These are phyloP conservation scores for Yamadazyma kanchanaburiensis DNA, from an alignment of 1,139 yeast genomes.

Conservation along the genomic window DNA sequence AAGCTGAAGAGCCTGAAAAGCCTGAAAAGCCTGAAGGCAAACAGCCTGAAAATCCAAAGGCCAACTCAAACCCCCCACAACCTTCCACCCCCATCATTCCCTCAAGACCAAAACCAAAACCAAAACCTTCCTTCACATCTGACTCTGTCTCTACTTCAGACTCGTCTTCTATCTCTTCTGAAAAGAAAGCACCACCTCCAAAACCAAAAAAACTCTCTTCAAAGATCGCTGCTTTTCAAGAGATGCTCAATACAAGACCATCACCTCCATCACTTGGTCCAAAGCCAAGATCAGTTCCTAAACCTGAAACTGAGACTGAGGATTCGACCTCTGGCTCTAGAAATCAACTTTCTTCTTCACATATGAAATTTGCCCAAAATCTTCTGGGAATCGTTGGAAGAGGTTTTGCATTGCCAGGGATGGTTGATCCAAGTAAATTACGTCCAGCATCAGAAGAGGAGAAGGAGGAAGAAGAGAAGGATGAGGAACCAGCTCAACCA, in stretches of 20 bases:
- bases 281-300: neutral
- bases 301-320: neutral
- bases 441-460: conserved; percentile 5
- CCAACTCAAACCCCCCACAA: neutral
- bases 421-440: conserved; percentile 33
- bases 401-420: conserved; percentile 62
- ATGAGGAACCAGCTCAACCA: conserved; percentile 15
- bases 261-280: neutral
- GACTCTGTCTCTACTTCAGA: conserved; percentile 1
- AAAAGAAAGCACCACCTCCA: conserved; percentile 49
- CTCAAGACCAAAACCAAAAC: conserved; percentile 7
- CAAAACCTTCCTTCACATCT: conserved; percentile 1
- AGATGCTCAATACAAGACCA: conserved; percentile 46
- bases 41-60: neutral
- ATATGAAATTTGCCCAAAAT: conserved; percentile 49
- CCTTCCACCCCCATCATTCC: conserved; percentile 7
- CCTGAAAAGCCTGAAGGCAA: neutral
- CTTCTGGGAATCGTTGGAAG: conserved; percentile 56
- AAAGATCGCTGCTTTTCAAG: conserved; percentile 76
- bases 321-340: conserved; percentile 1
- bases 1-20: neutral
- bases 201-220: conserved; percentile 76
- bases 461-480: conserved; percentile 2
- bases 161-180: conserved; percentile 5
- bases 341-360: conserved; percentile 26